phyloP scores from a whole-genome alignment of 2,329 filamentous ascomycete species.

The Cercospora sp. region DNA sequence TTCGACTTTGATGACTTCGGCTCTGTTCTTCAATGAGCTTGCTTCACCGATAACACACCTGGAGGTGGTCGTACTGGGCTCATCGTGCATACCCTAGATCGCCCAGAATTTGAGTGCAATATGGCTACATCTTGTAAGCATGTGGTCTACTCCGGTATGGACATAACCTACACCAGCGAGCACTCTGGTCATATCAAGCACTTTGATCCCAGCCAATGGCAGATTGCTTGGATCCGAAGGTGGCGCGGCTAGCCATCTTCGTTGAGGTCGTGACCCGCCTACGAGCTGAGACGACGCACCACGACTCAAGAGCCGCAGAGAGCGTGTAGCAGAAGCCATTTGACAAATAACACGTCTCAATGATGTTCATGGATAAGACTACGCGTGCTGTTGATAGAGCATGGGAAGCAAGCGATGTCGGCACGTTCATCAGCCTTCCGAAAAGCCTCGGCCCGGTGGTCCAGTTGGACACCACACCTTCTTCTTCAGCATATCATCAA shows the following conservation, averaged over 20 bases:
- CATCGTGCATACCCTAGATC: conserved; percentile 76
- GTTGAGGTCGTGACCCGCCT: conserved; percentile 19
- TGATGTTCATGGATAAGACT: background rate
- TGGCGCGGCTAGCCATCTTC: conserved; percentile 47
- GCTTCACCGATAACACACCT: conserved; percentile 36
- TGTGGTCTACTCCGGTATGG: background rate
- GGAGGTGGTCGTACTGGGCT: conserved; percentile 36
- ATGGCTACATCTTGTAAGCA: conserved; percentile 63
- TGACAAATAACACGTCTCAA: background rate
- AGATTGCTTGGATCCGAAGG: conserved; percentile 51
- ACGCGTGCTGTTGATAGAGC: background rate
- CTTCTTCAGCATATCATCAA: background rate
- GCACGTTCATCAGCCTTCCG: background rate
- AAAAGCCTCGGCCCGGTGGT: conserved; percentile 1
- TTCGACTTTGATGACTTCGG: conserved; percentile 96
- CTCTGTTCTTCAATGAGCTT: conserved; percentile 53
- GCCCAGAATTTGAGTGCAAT: conserved; percentile 94
- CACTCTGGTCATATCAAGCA: conserved; percentile 95
- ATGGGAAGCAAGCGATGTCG: background rate
- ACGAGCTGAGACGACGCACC: conserved; percentile 10
- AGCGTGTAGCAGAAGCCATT: conserved; percentile 8
- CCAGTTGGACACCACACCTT: background rate
- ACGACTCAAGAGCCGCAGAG: conserved; percentile 26
- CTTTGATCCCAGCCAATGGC: conserved; percentile 81
- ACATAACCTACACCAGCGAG: conserved; percentile 71